Base-by-base conservation (phyloP, 495 filamentous ascomycete genomes). In the Alectoria sarmentosa region DNA sequence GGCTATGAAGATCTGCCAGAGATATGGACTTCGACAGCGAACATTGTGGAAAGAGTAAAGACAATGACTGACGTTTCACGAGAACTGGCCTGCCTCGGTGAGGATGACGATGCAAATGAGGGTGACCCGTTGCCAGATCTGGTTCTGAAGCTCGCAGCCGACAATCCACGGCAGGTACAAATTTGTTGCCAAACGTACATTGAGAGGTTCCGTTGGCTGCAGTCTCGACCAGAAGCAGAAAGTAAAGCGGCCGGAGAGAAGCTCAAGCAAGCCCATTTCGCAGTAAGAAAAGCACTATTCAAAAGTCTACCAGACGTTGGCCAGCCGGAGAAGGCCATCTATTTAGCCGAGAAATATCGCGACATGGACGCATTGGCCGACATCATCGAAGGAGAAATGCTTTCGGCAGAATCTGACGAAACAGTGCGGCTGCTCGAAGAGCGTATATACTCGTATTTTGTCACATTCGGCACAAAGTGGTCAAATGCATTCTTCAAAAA, bases 401-500 rank as follows among this genome's bases (percentile, higher is more conserved):
- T 46, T 4, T 39, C 44, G 60, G 38, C 67, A 73, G 54, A 74
- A 71, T 46, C 37, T 19, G 58, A 66, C 11, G 59, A 62, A 8
- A 36, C 65, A 21, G 15, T 52, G 34, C 58, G 46, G 58, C 60
- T 44, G n/a, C 70, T 83, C 15, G 74, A 74, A 15, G 71, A 76
- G 38, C 76, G 79, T 30, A 78, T 85, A 26, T 78, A 85, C 4
- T 73, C 73, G n/a, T 90, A 88, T 67, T 91, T 94, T 67, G 78
- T 84, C 34, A 80, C 80, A 41, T 94, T 89, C 67, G 89, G 87
- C n/a, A 82, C 85, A 64, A 73, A 77, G 21, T 98, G 90, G 79
- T 90, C 93, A 19, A 83, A 88, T 67, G 87, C 88, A 10, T 88
- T 89, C 68, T 97, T 96, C 69, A 82, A 87, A 56, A 83, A 85